phyloP scores from a whole-genome alignment of 106 monocot genomes.

The Dendrobium officinale region DNA sequence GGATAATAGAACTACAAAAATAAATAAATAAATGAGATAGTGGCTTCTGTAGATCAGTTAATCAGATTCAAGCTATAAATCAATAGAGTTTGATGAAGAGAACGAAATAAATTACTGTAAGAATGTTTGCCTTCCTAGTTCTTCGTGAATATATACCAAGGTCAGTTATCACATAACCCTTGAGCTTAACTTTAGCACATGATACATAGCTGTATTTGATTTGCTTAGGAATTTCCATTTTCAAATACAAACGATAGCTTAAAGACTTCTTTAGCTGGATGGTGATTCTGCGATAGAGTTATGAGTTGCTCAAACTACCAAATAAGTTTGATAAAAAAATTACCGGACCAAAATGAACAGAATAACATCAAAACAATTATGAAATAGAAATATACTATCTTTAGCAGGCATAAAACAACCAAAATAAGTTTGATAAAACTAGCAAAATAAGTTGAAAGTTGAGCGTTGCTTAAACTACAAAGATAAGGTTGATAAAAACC shows the following conservation, averaged over 20 bases:
- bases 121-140: not conserved
- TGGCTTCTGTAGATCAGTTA: not conserved
- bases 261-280: not conserved
- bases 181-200: not conserved
- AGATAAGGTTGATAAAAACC: no score
- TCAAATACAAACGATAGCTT: not conserved
- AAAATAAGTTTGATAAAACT: not conserved
- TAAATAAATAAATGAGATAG: no score
- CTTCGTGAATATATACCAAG: not conserved
- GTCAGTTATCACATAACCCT: not conserved
- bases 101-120: not conserved
- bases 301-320: not conserved
- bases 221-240: not conserved
- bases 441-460: no score
- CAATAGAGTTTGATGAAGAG: not conserved
- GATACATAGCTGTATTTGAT: not conserved
- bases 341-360: not conserved
- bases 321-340: not conserved
- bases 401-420: not conserved
- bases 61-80: not conserved
- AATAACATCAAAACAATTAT: not conserved
- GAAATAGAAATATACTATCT: not conserved
- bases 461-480: no score
- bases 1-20: no score
- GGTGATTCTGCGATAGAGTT: not conserved